phyloP scores from a whole-genome alignment of 1,284 basidiomycete genomes.

The Cutaneotrichosporon cutaneum region DNA sequence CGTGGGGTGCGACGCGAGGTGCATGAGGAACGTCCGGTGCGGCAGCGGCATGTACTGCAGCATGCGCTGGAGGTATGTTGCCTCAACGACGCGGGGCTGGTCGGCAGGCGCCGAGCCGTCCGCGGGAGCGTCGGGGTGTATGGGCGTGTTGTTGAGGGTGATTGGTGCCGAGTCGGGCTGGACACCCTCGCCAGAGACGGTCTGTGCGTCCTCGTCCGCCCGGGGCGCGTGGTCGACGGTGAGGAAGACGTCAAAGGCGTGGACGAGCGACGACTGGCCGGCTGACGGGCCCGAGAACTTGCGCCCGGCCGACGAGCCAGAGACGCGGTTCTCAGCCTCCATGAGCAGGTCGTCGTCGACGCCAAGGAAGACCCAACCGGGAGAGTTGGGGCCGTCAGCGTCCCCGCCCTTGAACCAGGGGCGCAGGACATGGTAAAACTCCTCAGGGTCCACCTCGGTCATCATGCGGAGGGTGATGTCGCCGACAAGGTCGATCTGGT shows the following conservation, averaged over 20 bases:
- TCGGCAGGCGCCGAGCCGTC: constrained; percentile 2
- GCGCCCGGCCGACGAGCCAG: constrained; percentile 41
- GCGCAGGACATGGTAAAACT: constrained; percentile 80
- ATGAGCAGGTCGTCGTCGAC: constrained; percentile 59
- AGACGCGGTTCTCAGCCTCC: constrained; percentile 52
- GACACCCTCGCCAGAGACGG: constrained; percentile 12
- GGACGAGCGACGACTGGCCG: constrained; percentile 84
- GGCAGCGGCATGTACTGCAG: constrained; percentile 85
- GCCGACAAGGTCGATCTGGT: constrained; percentile 66
- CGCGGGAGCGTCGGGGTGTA: not conserved
- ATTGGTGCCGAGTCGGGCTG: constrained; percentile 13
- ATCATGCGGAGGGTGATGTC: constrained; percentile 66
- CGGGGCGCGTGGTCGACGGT: constrained; percentile 59
- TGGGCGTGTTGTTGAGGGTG: constrained; percentile 17
- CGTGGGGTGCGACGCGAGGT: constrained; percentile 67
- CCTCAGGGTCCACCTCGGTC: constrained; percentile 70
- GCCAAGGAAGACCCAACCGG: constrained; percentile 80
- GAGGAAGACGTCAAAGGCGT: constrained; percentile 85
- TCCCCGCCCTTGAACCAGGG: constrained; percentile 92
- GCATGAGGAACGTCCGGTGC: constrained; percentile 82
- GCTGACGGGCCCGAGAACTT: constrained; percentile 83
- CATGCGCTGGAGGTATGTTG: constrained; percentile 73
- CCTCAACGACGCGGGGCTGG: constrained; percentile 48
- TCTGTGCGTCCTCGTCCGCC: constrained; percentile 24
- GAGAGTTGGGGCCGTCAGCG: constrained; percentile 60